phyloP scores from a whole-genome alignment of 495 filamentous ascomycete species.

The Xanthoparmelia taractica region DNA sequence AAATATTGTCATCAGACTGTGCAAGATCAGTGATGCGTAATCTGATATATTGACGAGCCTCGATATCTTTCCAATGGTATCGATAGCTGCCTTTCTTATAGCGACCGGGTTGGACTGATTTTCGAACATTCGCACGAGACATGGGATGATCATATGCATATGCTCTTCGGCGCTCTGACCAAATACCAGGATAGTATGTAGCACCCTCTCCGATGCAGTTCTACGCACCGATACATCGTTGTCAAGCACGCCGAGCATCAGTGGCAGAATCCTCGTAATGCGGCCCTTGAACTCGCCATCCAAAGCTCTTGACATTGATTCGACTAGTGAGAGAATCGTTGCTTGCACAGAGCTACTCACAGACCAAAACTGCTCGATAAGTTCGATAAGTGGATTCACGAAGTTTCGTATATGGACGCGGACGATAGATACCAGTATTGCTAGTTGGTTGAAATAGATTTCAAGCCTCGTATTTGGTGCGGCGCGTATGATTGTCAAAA shows the following conservation, averaged over 20 bases:
- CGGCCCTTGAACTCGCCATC: slow-evolving; percentile 96
- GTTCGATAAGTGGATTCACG: slow-evolving; percentile 70
- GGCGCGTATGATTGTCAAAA: slow-evolving; percentile 74
- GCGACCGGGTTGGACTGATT: slow-evolving; percentile 67
- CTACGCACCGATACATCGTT: slow-evolving; percentile 65
- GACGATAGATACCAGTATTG: slow-evolving; percentile 88
- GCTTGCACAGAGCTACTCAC: slow-evolving; percentile 66
- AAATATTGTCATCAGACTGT: slow-evolving; percentile 76
- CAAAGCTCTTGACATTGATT: slow-evolving; percentile 84
- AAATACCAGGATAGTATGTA: slow-evolving; percentile 93
- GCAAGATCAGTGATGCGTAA: slow-evolving; percentile 89
- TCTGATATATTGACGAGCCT: slow-evolving; percentile 96
- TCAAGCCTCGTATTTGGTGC: slow-evolving; percentile 69
- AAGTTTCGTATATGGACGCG: slow-evolving; percentile 90
- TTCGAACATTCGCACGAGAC: slow-evolving; percentile 89
- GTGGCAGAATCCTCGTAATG: slow-evolving; percentile 74
- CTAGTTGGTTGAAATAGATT: slow-evolving; percentile 93
- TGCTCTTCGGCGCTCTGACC: slow-evolving; percentile 95
- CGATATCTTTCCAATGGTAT: slow-evolving; percentile 89
- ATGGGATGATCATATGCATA: slow-evolving; percentile 97
- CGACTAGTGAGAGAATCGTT: slow-evolving; percentile 84
- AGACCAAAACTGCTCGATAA: slow-evolving; percentile 83
- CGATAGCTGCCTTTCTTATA: slow-evolving; percentile 81
- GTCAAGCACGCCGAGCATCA: slow-evolving; percentile 92
- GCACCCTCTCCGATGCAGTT: slow-evolving; percentile 74